A percentile compares a stretch with the other conserved stretches of the same genome.
Evolutionary conservation across 2,329 filamentous ascomycete species (phyloP).

Genomic region (Trichophaea hybrida): DNA sequence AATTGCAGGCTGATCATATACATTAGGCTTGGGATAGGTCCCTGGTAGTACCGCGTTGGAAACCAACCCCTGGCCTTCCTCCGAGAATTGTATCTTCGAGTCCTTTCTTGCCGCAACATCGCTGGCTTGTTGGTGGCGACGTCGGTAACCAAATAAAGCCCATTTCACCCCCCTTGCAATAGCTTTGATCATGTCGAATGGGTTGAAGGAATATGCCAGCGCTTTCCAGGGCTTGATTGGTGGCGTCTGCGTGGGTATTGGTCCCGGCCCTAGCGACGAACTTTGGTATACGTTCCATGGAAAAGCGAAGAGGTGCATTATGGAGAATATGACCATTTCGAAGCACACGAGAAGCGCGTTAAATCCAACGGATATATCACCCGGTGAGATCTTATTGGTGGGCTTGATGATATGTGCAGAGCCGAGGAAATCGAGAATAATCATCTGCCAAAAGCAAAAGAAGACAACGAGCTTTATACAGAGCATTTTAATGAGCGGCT

Average conservation of each 20-base stretch:
- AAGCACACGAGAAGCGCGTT: constrained; percentile 63
- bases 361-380: constrained; percentile 68
- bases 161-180: constrained; percentile 63
- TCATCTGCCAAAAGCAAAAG: constrained; percentile 72
- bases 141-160: constrained; percentile 60
- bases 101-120: constrained; percentile 1
- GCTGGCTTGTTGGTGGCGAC: constrained; percentile 38
- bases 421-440: constrained; percentile 42
- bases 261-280: constrained; percentile 34
- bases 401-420: constrained; percentile 50
- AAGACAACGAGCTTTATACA: constrained; percentile 88
- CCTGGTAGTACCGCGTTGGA: not conserved
- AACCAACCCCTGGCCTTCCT: no score
- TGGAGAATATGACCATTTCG: constrained; percentile 69
- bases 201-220: constrained; percentile 57
- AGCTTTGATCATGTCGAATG: constrained; percentile 71
- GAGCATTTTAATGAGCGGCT: constrained; percentile 63
- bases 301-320: constrained; percentile 73
- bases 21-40: not conserved
- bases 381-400: constrained; percentile 48
- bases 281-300: constrained; percentile 55
- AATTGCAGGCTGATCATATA: not conserved
- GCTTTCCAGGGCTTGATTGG: constrained; percentile 52
- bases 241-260: constrained; percentile 40
- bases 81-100: not conserved